Evolutionary conservation across 2,329 filamentous ascomycete genomes (phyloP), one percentile per base, ranked within the genome.

Genomic region (Calonectria henricotiae): DNA sequence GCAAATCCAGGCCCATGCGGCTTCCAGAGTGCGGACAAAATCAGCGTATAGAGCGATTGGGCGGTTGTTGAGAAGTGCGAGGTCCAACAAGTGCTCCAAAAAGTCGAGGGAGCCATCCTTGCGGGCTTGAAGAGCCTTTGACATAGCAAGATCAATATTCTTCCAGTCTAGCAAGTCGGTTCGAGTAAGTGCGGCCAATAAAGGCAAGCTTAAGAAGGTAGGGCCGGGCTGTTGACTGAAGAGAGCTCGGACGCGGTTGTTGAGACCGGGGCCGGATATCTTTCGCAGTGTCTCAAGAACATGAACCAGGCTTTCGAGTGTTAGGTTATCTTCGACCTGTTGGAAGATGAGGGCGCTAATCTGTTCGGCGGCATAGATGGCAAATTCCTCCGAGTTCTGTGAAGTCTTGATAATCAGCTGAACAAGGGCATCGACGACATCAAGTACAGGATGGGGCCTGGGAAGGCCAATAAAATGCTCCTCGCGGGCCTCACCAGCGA

Each of bases 41-140:
- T 98, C 95, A 1, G 95, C 91, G 76, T 94, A 93, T 58, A 98
- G 85, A 1, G 93, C 93, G 44, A 92, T 89, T 0, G 94, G 94
- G 51, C 91, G 90, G 58, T 95, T 93, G 74, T 90, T 93, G 61
- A 97, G 88, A 9, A 98, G 85, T 0, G 95, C 89, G 49, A 94
- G 89, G 74, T 96, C 93, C 73, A 98, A 86, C 49, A 98, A 86
- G 49, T 91, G 91, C 62, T 92, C 90, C n/a, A 98, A 87, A 79
- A 97, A 93, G 67, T 94, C 90, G 3, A 98, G 84, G 1, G 93
- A 94, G 25, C 89, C 88, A 8, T 91, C 87, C 71, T 95, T 94
- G 69, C 91, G 90, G 67, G 92, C 88, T 66, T 90, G 86, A 23
- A 98, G 86, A 2, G 93, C 90, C 79, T 92, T 92, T 8, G 94